Evolutionary conservation across 805 yeast species (phyloP).

Genomic region (Sungouiella blattae): DNA sequence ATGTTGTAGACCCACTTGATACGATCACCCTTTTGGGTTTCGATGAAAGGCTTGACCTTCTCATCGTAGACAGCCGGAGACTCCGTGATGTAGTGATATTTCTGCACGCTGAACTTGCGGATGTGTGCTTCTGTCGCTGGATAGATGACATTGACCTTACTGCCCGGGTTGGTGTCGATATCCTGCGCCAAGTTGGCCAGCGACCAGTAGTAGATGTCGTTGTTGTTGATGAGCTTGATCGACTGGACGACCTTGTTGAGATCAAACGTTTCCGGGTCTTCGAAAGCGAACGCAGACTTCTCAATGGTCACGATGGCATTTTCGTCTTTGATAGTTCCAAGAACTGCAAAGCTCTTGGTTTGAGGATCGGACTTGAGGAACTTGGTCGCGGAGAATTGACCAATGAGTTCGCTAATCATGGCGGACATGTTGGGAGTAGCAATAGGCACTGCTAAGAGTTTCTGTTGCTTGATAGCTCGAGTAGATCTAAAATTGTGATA

Average conservation of each 20-base stretch:
- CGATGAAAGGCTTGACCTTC: conserved; percentile 71
- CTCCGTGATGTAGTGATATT: conserved; percentile 63
- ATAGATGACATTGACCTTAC: conserved; percentile 72
- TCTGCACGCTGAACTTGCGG: conserved; percentile 63
- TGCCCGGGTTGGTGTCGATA: conserved; percentile 48
- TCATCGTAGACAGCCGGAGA: conserved; percentile 71
- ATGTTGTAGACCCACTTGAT: conserved; percentile 90
- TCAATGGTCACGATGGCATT: conserved; percentile 72
- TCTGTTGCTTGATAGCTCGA: no score
- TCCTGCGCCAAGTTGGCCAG: conserved; percentile 47
- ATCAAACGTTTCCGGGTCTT: conserved; percentile 12
- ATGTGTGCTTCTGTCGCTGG: conserved; percentile 91
- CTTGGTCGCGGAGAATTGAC: conserved; percentile 42
- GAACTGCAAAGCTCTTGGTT: conserved; percentile 58
- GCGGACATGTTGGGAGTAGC: no score
- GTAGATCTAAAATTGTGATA: no score
- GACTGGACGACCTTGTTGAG: conserved; percentile 16
- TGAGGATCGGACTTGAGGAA: conserved; percentile 60
- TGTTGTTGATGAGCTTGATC: conserved; percentile 48
- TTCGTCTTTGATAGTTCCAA: conserved; percentile 61
- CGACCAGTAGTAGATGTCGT: conserved; percentile 88
- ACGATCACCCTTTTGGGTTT: conserved; percentile 70
- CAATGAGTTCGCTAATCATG: conserved; percentile 28
- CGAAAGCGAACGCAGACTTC: conserved; percentile 58
- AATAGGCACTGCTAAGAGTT: no score